Base-by-base conservation (phyloP, 2,329 filamentous ascomycete species). In the Aspergillus aculeatus region DNA sequence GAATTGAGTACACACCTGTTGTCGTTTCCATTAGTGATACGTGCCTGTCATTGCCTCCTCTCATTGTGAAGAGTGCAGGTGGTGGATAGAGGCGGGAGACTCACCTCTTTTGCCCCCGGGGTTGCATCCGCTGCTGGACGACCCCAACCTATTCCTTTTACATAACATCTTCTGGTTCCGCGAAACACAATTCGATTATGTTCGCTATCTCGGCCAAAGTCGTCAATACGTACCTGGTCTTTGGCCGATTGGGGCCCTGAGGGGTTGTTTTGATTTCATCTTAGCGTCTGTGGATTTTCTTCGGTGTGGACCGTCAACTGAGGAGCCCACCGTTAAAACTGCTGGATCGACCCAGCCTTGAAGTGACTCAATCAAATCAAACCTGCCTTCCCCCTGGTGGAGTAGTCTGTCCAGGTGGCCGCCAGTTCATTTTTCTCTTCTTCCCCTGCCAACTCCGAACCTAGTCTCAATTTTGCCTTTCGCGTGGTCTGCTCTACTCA, bases 71-170 rank as follows among this genome's bases (percentile, higher is more conserved):
- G 44, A 54, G 41, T 57, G 56, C 44, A 50, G 26, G 4, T 47
- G 29, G 12, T 48, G 23, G 41, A 24, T 23, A 47, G 38, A 44
- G 14, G 16, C 19, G 14, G 21, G 32, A 44, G 32, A 47, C 32
- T 48, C 23, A 29, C 7, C 56, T 44, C 38, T 44, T 29, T 47
- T 24, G 38, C 38, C 52, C 14, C 26, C 58, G 60, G 52, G 56
- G 64, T 67, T 65, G 57, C 61, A 64, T 65, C 55, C 57, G 52
- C 55, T 49, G 47, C 47, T 48, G 56, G 54, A 16, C 54, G 41
- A 53, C 44, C 51, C 29, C 29, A 35, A 57, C 24, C 51, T 35
- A 19, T 66, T 67, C 56, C 55, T 65, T 64, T 69, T 70, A 71
- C 69, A 62, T 68, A 71, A 70, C 24, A 53, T 50, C 48, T 67